Percentiles rank a stretch among this genome's conserved stretches.
phyloP scores from a whole-genome alignment of 1,284 basidiomycete species.

The Tetrapyrgos nigripes region DNA sequence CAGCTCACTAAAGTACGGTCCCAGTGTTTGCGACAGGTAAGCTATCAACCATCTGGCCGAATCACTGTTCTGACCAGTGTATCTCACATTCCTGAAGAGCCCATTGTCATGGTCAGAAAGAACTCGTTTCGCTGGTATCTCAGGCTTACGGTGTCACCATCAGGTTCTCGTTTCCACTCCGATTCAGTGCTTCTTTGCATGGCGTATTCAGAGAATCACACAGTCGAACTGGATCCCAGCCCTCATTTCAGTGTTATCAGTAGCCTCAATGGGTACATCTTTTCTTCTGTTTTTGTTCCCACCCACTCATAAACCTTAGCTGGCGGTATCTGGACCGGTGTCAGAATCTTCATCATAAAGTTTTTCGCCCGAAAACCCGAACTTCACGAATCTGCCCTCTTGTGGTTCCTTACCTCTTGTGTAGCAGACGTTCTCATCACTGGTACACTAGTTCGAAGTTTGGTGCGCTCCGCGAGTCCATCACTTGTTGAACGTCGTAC shows the following conservation, averaged over 20 bases:
- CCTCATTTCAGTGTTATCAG: slow-evolving; percentile 42
- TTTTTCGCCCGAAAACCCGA: slow-evolving; percentile 48
- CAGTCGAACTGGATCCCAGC: slow-evolving; percentile 43
- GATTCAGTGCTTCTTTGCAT: slow-evolving; percentile 60
- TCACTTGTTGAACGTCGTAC: not conserved
- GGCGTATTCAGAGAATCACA: slow-evolving; percentile 52
- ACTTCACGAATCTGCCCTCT: slow-evolving; percentile 47
- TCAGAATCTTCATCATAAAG: slow-evolving; percentile 39
- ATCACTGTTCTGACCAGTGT: slow-evolving; percentile 36
- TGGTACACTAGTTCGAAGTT: slow-evolving; percentile 44
- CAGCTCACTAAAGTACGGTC: not conserved
- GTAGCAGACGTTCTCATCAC: slow-evolving; percentile 55
- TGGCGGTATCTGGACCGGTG: slow-evolving; percentile 52
- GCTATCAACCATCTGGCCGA: not conserved
- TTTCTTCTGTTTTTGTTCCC: not conserved
- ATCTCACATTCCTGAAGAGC: slow-evolving; percentile 27
- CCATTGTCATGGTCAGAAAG: slow-evolving; percentile 37
- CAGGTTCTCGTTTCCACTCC: slow-evolving; percentile 56
- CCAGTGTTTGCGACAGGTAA: slow-evolving; percentile 17
- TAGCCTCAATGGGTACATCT: slow-evolving; percentile 43
- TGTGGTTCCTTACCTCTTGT: slow-evolving; percentile 55
- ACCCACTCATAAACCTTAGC: slow-evolving; percentile 28
- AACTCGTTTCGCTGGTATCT: slow-evolving; percentile 3
- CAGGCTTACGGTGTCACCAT: not conserved
- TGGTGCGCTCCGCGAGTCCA: no score